A percentile compares a stretch with the other conserved stretches of the same genome.
Evolutionary conservation across 192 early-diverging fungal genomes (phyloP).

Genomic region (Jimgerdemannia lactiflua): DNA sequence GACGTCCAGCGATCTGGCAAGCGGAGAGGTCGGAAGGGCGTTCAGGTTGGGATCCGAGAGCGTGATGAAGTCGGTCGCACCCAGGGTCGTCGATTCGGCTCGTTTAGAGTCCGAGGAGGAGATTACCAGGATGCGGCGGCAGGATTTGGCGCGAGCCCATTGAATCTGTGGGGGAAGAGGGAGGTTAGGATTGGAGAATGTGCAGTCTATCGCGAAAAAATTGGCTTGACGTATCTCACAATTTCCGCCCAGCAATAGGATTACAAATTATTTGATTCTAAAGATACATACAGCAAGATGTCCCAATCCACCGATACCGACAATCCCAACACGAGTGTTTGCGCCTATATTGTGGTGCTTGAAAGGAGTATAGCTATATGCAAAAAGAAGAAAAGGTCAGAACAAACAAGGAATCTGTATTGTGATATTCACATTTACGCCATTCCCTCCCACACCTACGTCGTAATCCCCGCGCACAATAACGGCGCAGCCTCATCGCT

Average conservation of each 20-base stretch:
- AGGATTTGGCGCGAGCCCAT: conserved; percentile 49
- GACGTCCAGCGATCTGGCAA: conserved; percentile 19
- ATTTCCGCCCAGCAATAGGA: too few relatives aligned
- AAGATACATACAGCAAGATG: conserved; percentile 46
- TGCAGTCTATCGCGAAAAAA: neutral
- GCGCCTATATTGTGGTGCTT: conserved; percentile 39
- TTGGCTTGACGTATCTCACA: neutral
- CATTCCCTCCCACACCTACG: conserved; percentile 13
- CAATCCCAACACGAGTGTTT: conserved; percentile 49
- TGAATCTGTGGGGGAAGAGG: conserved; percentile 40
- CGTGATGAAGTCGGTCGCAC: conserved; percentile 51
- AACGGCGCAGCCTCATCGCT: conserved; percentile 65
- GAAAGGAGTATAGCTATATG: conserved; percentile 42
- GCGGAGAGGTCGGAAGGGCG: neutral
- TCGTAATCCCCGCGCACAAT: conserved; percentile 80
- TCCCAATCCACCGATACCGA: conserved; percentile 69
- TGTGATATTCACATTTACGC: neutral
- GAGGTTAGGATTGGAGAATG: neutral
- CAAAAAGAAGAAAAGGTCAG: neutral
- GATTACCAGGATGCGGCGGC: conserved; percentile 48
- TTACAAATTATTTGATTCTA: too few relatives aligned
- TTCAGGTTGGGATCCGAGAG: neutral
- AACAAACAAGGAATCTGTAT: neutral
- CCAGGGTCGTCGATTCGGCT: conserved; percentile 51
- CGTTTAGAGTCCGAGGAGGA: conserved; percentile 53